Evolutionary conservation across 2,329 filamentous ascomycete species (phyloP).

Genomic region (Grosmannia serpens): DNA sequence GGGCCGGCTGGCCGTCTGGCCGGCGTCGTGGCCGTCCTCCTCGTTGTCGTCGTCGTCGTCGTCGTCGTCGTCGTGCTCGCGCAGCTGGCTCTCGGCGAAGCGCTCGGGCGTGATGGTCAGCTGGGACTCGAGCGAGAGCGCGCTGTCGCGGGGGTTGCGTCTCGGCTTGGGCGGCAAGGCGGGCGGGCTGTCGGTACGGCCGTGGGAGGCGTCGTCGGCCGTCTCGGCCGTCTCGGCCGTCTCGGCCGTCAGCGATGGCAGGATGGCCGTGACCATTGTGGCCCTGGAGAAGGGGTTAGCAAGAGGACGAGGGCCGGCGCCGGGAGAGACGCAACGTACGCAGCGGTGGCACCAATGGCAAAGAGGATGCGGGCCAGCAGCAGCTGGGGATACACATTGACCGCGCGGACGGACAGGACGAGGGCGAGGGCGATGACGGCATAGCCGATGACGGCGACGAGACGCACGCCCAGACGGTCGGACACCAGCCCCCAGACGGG

Average conservation of each 20-base stretch:
- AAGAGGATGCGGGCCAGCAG: constrained; percentile 77
- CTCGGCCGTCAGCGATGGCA: constrained; percentile 59
- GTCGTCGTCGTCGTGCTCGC: constrained; percentile 13
- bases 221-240: constrained; percentile 36
- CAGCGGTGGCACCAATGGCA: constrained; percentile 81
- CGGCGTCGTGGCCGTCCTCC: constrained; percentile 1
- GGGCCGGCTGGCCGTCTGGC: constrained; percentile 27
- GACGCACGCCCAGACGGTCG: constrained; percentile 64
- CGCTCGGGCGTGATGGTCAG: constrained; percentile 61
- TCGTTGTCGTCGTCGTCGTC: constrained; percentile 13
- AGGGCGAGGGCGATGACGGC: constrained; percentile 67
- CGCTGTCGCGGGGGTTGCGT: constrained; percentile 40
- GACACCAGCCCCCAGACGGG: constrained; percentile 69
- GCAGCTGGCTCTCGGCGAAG: constrained; percentile 23
- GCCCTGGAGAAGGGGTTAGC: constrained; percentile 34
- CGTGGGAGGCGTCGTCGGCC: constrained; percentile 11
- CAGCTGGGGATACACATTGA: constrained; percentile 79
- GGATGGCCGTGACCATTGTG: constrained; percentile 94
- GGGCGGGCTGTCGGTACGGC: constrained; percentile 8
- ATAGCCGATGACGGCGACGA: constrained; percentile 68
- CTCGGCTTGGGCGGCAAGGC: constrained; percentile 20
- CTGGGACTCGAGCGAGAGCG: constrained; percentile 61
- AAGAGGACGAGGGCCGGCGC: background rate
- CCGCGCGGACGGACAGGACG: constrained; percentile 71
- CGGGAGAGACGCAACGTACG: constrained; percentile 34